Base-by-base conservation (phyloP, 495 filamentous ascomycete species). In the Penicillium turbatum region DNA sequence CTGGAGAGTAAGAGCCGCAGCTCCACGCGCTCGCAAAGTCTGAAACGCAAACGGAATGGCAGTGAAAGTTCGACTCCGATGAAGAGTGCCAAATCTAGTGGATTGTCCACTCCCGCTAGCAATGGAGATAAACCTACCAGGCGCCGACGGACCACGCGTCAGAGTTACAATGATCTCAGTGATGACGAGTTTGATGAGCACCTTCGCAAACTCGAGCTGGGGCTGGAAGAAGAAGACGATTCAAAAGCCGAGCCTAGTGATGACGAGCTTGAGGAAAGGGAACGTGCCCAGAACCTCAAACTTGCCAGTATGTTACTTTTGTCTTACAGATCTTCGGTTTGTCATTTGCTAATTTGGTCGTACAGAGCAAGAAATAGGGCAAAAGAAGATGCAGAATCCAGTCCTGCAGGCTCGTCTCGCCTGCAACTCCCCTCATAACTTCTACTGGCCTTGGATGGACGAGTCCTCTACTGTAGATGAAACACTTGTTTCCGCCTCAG, bases 331-430 rank as follows among this genome's bases (percentile, higher is more conserved):
- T 24, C 6, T 2, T 39, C 30, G 13, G 12, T 4, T 6, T 35
- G 27, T 41, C 12, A 1, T 7, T 26, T 3, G 39, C 60, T 63
- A 53, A 71, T 49, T 51, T 31, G 5, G n/a, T 13, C 9, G 6
- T 21, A 59, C 63, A 85, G 82, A 91, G 59, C 81, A 84, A 51
- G 89, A 96, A 67, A 88, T 97, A 27, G 71, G 81, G n/a, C 80
- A 80, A 26, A 98, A 97, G 75, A 97, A 97, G 66, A 81, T 98
- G 24, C 92, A 95, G 55, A 98, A 98, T 61, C 89, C 92, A 0
- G 69, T 97, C 24, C 86, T 97, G 80, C 93, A 98, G 69, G 84
- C 97, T 11, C 88, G 93, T 6, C 82, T 96, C 2, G 87, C 86
- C 39, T 97, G 95, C 72, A 95, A 98, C 69, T 86, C 81, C 2